phyloP scores from a whole-genome alignment of 345 rosid genomes.

The Gynandropsis gynandra region DNA sequence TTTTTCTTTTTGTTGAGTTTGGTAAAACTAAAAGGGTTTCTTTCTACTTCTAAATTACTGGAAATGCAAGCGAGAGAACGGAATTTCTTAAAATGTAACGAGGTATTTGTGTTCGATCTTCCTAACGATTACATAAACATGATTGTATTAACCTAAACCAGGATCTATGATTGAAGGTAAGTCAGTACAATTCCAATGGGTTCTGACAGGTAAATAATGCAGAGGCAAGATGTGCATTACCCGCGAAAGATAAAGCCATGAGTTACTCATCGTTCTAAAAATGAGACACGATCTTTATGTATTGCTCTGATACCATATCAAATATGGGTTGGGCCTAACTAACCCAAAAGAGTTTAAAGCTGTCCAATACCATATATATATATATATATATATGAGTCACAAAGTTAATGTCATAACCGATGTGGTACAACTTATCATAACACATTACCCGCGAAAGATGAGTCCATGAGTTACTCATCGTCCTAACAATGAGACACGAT shows the following conservation, averaged over 20 bases:
- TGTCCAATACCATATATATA: no score
- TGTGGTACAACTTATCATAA: neutral
- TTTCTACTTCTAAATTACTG: neutral
- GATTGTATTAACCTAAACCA: no score
- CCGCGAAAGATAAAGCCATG: neutral
- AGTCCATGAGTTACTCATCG: conserved; percentile 27
- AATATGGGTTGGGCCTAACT: neutral
- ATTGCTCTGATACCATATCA: no score
- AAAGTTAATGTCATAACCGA: no score
- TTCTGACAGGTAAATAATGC: no score
- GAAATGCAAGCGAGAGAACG: conserved; percentile 5
- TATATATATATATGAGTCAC: no score
- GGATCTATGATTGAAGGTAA: no score
- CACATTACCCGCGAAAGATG: neutral
- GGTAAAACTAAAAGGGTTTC: conserved; percentile 10
- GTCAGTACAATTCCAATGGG: no score
- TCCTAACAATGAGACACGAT: conserved; percentile 60
- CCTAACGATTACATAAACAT: no score
- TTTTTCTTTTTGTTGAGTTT: conserved; percentile 9
- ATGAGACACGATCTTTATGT: conserved; percentile 69
- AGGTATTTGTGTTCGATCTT: no score
- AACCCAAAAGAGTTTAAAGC: no score
- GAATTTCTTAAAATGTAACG: no score
- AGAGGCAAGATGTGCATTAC: neutral
- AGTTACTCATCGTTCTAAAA: conserved; percentile 46